Evolutionary conservation across 139 green algal species (phyloP), one percentile per base, ranked within the genome.

Genomic region (Pseudopediastrum boryanum): DNA sequence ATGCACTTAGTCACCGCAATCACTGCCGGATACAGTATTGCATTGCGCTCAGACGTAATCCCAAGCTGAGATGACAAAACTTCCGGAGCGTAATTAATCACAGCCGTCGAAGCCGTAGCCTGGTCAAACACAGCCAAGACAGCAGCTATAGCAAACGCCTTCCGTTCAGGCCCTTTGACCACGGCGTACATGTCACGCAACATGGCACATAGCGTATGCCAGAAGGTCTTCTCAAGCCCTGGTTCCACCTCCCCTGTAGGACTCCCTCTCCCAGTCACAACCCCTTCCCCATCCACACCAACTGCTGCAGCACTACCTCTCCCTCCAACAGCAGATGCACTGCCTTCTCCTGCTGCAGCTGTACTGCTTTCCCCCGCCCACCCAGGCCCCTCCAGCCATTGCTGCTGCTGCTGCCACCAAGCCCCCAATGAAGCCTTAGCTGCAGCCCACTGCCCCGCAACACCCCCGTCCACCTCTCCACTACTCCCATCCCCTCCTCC

Each of bases 1-100:
- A 87, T 54, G 6, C 61, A 67, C 58, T 97, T 97, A 52, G 86
- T 84, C 10, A 84, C 77, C 0, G 83, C 79, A 23, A 96, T 84
- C 2, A 44, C 54, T 7, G 85, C 87, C 0, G 85, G 80, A 38
- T 87, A 86, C 31, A 92, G 62, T 41, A 90, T 84, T 5, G 74
- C 61, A n/a, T 35, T 33, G 41, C 61, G 7, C 21, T 12, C 3
- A 21, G 61, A 38, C 10, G 39, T 61, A 4, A 86, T 51, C 16
- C 62, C 65, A 10, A 76, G 43, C 70, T 79, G 1, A 1, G 36
- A 29, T 4, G 41, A 10, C 35, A 91, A 70, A 27, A 94, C 75
- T 23, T 78, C 78, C 1, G 93, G 93, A 0, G 89, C 91, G 70
- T 95, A 97, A 79, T 97, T 97, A 70, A 97, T 93, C 80, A 97